A percentile compares a stretch with the other conserved stretches of the same genome.
phyloP scores from a whole-genome alignment of 208 protist genomes.

The Lotmaria passim region DNA sequence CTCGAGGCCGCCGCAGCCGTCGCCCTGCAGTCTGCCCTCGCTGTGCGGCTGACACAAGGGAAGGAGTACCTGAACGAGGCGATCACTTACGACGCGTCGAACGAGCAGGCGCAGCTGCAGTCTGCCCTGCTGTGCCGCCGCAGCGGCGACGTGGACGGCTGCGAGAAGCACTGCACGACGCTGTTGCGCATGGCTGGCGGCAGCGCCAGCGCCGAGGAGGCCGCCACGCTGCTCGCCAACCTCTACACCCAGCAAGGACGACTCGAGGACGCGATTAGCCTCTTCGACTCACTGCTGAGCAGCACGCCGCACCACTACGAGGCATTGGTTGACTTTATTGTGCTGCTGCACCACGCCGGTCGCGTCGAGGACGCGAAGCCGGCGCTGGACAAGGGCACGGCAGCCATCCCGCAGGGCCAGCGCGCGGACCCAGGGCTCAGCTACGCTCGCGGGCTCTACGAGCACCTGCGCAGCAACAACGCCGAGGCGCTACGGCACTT shows the following conservation, averaged over 20 bases:
- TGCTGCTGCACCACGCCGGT: conserved; percentile 72
- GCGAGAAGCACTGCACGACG: conserved; percentile 87
- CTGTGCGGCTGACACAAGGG: conserved; percentile 52
- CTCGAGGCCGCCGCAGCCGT: conserved; percentile 31
- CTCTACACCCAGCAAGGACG: conserved; percentile 86
- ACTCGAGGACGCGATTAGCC: conserved; percentile 81
- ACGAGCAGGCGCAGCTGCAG: conserved; percentile 76
- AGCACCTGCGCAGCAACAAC: conserved; percentile 75
- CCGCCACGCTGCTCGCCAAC: conserved; percentile 93
- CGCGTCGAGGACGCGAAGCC: conserved; percentile 57
- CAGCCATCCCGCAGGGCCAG: conserved; percentile 39
- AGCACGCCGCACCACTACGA: conserved; percentile 88
- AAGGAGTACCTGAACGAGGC: conserved; percentile 85
- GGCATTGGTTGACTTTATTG: conserved; percentile 90
- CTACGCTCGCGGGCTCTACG: conserved; percentile 87
- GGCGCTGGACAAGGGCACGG: conserved; percentile 53
- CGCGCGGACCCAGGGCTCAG: conserved; percentile 74
- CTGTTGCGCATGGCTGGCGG: conserved; percentile 78
- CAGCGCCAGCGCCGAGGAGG: conserved; percentile 85
- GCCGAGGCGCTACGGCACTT: conserved; percentile 90
- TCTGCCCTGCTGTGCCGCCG: conserved; percentile 83
- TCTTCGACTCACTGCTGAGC: conserved; percentile 91
- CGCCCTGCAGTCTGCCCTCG: conserved; percentile 18
- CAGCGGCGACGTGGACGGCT: conserved; percentile 80
- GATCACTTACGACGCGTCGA: conserved; percentile 82